phyloP scores from a whole-genome alignment of 1,284 basidiomycete species.

The Cryptococcus amylolentus region DNA sequence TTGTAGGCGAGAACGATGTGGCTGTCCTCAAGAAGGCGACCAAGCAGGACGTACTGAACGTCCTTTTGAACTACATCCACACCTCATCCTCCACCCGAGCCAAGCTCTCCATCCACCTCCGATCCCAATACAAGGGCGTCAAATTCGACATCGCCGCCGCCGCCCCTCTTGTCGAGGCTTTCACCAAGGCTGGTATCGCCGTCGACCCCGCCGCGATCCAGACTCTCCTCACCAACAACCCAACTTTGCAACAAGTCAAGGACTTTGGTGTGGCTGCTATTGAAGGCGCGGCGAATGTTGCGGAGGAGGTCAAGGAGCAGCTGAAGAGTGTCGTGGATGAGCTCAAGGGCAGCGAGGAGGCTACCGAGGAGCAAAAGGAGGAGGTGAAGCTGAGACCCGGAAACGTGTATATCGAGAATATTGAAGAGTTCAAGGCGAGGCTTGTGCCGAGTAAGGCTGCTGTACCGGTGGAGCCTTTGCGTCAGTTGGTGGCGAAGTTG shows the following conservation, averaged over 20 bases:
- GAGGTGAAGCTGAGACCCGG: constrained; percentile 54
- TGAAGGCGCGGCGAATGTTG: constrained; percentile 19
- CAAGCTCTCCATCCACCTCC: constrained; percentile 78
- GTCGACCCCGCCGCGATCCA: constrained; percentile 54
- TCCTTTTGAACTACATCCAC: constrained; percentile 71
- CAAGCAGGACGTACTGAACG: constrained; percentile 70
- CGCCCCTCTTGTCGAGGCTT: constrained; percentile 59
- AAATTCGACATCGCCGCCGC: constrained; percentile 66
- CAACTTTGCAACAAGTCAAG: constrained; percentile 55
- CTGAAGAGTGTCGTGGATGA: constrained; percentile 55
- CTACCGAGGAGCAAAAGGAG: constrained; percentile 41
- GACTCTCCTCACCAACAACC: constrained; percentile 55
- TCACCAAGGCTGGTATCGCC: constrained; percentile 57
- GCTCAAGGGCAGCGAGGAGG: constrained; percentile 49
- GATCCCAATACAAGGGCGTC: constrained; percentile 55
- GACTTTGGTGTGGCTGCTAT: constrained; percentile 60
- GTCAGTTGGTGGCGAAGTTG: constrained; percentile 26
- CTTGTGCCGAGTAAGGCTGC: constrained; percentile 54
- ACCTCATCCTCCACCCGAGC: constrained; percentile 64
- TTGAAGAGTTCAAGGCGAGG: constrained; percentile 66
- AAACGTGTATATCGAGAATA: constrained; percentile 65
- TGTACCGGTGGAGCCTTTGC: constrained; percentile 49
- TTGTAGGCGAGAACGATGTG: constrained; percentile 64
- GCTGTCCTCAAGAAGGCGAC: constrained; percentile 61
- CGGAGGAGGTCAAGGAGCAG: constrained; percentile 53